These are phyloP conservation scores for Seminavis robusta DNA, from an alignment of 108 stramenopile genomes.

Conservation along the genomic window DNA sequence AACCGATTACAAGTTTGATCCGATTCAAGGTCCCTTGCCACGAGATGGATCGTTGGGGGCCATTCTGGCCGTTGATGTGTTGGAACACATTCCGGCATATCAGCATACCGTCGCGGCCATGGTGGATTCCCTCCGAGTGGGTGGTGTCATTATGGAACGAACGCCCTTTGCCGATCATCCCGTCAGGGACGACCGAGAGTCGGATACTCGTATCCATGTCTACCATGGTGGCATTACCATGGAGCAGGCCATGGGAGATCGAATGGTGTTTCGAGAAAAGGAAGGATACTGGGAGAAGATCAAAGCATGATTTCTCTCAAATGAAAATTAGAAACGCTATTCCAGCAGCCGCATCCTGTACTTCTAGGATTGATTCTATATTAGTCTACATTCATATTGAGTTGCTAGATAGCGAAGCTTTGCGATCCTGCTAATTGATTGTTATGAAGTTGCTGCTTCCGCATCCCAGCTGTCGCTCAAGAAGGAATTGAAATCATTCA, in stretches of 20 bases:
- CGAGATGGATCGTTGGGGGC: conserved; percentile 14
- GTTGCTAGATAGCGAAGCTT: too few relatives aligned
- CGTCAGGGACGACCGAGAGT: neutral
- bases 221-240: neutral
- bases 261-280: neutral
- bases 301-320: neutral
- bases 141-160: conserved; percentile 12
- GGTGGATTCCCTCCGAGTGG: conserved; percentile 4
- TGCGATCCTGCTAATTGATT: too few relatives aligned
- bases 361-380: too few relatives aligned
- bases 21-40: conserved; percentile 6
- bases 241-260: conserved; percentile 10
- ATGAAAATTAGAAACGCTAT: neutral
- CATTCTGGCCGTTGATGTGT: conserved; percentile 10
- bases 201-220: conserved; percentile 12
- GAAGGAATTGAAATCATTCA: conserved; percentile 27
- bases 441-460: too few relatives aligned
- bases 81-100: conserved; percentile 18
- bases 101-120: conserved; percentile 12
- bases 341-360: too few relatives aligned
- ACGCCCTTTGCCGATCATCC: conserved; percentile 12
- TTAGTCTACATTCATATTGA: too few relatives aligned
- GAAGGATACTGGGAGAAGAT: neutral
- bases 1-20: conserved; percentile 10
- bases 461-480: too few relatives aligned